Evolutionary conservation across 768 basidiomycete genomes (phyloP).

Genomic region (Pisolithus marmoratus): DNA sequence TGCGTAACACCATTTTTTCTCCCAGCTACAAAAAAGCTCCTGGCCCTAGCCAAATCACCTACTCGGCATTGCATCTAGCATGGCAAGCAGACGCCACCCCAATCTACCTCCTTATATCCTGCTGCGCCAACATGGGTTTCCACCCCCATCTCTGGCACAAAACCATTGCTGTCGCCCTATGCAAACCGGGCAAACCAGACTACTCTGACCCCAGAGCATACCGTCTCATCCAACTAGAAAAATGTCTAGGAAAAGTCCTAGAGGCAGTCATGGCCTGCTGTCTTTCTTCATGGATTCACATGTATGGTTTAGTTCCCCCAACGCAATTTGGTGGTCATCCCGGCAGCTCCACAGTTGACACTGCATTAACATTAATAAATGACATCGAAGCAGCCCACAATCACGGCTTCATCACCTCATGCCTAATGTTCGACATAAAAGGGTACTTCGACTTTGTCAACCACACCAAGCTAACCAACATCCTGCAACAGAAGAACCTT

Average conservation of each 20-base stretch:
- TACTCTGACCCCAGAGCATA: conserved; percentile 31
- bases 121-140: background rate
- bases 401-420: too few relatives aligned
- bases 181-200: too few relatives aligned
- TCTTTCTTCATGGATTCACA: conserved; percentile 18
- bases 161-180: conserved; percentile 27
- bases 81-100: background rate
- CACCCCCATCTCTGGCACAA: conserved; percentile 12
- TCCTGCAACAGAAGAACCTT: background rate
- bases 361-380: background rate
- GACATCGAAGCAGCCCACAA: too few relatives aligned
- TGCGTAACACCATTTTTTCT: background rate
- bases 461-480: too few relatives aligned
- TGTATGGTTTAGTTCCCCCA: conserved; percentile 20
- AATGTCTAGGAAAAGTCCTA: conserved; percentile 30
- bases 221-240: conserved; percentile 29
- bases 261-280: conserved; percentile 23
- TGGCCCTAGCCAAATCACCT: background rate
- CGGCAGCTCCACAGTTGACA: conserved; percentile 1
- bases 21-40: background rate
- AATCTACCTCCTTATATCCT: background rate
- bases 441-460: too few relatives aligned
- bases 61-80: background rate
- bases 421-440: too few relatives aligned
- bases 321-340: conserved; percentile 23